Percentiles rank a stretch among this genome's conserved stretches.
Conservation (phyloP, 2,329 filamentous ascomycete species). For the Colletotrichum sp. region DNA sequence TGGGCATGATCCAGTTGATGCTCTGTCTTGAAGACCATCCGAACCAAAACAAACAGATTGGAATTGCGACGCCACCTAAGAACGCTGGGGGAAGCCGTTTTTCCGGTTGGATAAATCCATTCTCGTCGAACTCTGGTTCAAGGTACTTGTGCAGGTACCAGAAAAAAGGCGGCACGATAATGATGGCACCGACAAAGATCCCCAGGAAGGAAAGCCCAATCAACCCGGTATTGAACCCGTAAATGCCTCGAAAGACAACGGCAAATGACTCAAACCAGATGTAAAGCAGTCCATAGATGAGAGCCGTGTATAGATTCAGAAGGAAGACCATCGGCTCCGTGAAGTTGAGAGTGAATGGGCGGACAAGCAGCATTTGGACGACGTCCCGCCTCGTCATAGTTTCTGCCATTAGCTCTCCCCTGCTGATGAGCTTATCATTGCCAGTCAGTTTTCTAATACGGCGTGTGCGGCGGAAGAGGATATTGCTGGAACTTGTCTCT, state of each 20-base stretch:
- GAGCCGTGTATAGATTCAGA: conserved; percentile 43
- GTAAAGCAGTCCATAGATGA: conserved; percentile 60
- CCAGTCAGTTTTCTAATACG: conserved; percentile 21
- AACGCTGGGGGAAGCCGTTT: conserved; percentile 23
- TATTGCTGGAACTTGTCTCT: conserved; percentile 27
- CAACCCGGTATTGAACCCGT: conserved; percentile 59
- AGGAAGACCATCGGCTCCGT: conserved; percentile 38
- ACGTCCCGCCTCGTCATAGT: conserved; percentile 23
- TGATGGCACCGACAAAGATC: conserved; percentile 61
- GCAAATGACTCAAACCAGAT: conserved; percentile 66
- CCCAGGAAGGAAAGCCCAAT: conserved; percentile 65
- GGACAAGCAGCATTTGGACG: conserved; percentile 25
- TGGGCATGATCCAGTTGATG: conserved; percentile 64
- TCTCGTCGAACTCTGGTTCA: conserved; percentile 20
- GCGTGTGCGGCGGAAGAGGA: conserved; percentile 23
- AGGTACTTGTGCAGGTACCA: conserved; percentile 15
- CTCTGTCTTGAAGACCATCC: conserved; percentile 69
- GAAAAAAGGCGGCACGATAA: conserved; percentile 47
- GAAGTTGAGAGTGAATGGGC: conserved; percentile 35
- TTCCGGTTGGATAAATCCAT: conserved; percentile 21
- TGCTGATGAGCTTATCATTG: background rate
- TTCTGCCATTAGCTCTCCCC: conserved; percentile 11
- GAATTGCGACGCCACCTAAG: conserved; percentile 65
- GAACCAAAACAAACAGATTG: conserved; percentile 72
- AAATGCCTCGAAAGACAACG: conserved; percentile 34